These are phyloP conservation scores for Rubia peregrina DNA, from an alignment of 305 asterid genomes.

Conservation along the genomic window DNA sequence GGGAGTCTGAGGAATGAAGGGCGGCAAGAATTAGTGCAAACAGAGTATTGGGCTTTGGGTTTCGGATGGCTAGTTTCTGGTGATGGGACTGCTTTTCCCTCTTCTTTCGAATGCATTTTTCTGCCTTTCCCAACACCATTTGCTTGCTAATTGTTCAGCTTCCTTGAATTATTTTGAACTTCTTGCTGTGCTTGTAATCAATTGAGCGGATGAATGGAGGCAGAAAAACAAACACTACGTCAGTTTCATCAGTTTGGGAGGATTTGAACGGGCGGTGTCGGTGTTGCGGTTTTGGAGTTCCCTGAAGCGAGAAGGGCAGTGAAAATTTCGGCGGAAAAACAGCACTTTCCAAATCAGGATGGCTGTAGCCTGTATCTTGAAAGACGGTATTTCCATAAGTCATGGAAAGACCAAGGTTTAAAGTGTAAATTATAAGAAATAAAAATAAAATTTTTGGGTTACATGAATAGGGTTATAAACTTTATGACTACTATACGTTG, in stretches of 20 bases:
- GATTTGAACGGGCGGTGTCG: not conserved
- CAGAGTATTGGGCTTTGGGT: conserved; percentile 23
- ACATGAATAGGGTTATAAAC: too few relatives aligned
- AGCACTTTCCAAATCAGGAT: too few relatives aligned
- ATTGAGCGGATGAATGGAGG: not conserved
- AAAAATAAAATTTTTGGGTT: too few relatives aligned
- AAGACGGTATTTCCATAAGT: too few relatives aligned
- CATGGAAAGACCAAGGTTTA: too few relatives aligned
- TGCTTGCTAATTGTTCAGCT: not conserved
- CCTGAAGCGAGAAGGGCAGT: too few relatives aligned
- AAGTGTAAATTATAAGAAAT: too few relatives aligned
- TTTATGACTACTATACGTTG: too few relatives aligned
- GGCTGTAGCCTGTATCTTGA: too few relatives aligned
- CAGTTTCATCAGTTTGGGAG: too few relatives aligned
- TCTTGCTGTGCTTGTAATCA: not conserved
- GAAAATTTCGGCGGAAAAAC: too few relatives aligned
- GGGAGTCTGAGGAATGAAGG: conserved; percentile 20
- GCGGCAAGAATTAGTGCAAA: conserved; percentile 52
- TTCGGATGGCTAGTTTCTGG: conserved; percentile 4
- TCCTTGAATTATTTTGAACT: not conserved
- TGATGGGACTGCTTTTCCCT: conserved; percentile 8
- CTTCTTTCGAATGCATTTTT: conserved; percentile 19
- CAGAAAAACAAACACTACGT: not conserved
- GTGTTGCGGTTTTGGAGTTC: not conserved
- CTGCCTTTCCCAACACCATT: not conserved